Evolutionary conservation across 176 grass and related monocot species (phyloP).

Genomic region (Triticum urartu): DNA sequence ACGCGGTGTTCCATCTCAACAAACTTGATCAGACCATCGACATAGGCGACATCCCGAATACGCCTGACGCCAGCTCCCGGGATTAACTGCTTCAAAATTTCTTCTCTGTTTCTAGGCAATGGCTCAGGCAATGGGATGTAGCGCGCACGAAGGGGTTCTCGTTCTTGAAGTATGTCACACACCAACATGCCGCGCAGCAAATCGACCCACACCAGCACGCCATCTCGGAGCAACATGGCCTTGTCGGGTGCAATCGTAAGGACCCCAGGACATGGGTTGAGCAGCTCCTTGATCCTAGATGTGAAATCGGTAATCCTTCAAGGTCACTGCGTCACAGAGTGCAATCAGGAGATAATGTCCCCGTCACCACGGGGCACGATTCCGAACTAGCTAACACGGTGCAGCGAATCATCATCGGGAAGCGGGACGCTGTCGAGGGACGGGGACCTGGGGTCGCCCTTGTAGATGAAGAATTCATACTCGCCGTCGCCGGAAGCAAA

Average conservation of each 20-base stretch:
- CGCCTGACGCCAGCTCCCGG: neutral
- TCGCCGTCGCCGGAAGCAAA: neutral
- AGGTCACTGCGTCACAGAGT: neutral
- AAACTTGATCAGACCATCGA: slow-evolving; percentile 1
- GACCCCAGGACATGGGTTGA: neutral
- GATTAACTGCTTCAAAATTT: neutral
- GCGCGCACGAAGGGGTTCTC: neutral
- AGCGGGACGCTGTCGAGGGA: neutral
- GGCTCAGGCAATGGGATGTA: slow-evolving; percentile 21
- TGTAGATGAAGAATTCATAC: neutral
- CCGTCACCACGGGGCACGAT: neutral
- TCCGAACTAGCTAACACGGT: neutral
- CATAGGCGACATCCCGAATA: neutral
- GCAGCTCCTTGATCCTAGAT: neutral
- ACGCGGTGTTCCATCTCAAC: neutral
- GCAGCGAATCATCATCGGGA: neutral
- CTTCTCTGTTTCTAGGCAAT: neutral
- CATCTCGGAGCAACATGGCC: neutral
- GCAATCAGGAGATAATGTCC: neutral
- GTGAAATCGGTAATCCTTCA: neutral
- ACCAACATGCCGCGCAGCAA: neutral
- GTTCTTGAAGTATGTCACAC: neutral
- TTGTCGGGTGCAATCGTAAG: neutral
- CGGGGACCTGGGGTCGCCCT: neutral
- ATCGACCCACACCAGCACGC: slow-evolving; percentile 7